Percentiles rank a stretch among this genome's conserved stretches.
phyloP scores from a whole-genome alignment of 2,329 filamentous ascomycete genomes.

The Monilinia fructicola region DNA sequence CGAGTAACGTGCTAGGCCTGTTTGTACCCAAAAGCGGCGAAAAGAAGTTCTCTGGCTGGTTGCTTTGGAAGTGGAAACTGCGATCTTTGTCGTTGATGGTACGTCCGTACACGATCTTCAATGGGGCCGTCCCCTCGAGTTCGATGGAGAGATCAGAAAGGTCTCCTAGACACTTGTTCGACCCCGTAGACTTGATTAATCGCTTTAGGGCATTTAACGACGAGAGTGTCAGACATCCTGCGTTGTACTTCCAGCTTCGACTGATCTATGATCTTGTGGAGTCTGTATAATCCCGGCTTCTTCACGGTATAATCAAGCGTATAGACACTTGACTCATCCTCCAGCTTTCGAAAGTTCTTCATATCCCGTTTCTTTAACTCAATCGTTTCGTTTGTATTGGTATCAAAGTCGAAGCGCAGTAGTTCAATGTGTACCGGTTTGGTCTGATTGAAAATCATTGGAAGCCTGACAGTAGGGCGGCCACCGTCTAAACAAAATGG shows the following conservation, averaged over 20 bases:
- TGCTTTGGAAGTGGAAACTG: slow-evolving; percentile 86
- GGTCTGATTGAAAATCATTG: slow-evolving; percentile 92
- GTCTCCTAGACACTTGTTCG: slow-evolving; percentile 79
- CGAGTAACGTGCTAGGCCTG: slow-evolving; percentile 56
- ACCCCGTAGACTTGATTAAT: slow-evolving; percentile 64
- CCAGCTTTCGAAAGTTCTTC: slow-evolving; percentile 63
- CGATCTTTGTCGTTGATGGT: slow-evolving; percentile 80
- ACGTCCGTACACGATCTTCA: slow-evolving; percentile 90
- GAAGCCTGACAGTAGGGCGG: slow-evolving; percentile 63
- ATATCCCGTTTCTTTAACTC: slow-evolving; percentile 72
- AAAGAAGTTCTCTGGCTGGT: slow-evolving; percentile 82
- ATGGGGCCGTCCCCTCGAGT: slow-evolving; percentile 82
- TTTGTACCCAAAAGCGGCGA: slow-evolving; percentile 71
- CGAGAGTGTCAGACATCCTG: slow-evolving; percentile 71
- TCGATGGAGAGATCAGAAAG: slow-evolving; percentile 81
- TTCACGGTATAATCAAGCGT: slow-evolving; percentile 73
- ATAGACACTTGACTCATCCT: slow-evolving; percentile 55
- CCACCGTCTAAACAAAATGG: slow-evolving; percentile 76
- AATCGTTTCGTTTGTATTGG: slow-evolving; percentile 75
- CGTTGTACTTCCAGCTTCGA: slow-evolving; percentile 91
- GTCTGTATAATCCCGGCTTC: slow-evolving; percentile 82
- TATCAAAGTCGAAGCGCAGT: slow-evolving; percentile 81
- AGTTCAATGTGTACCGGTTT: slow-evolving; percentile 85
- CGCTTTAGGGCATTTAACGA: slow-evolving; percentile 83
- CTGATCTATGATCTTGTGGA: slow-evolving; percentile 84